These are phyloP conservation scores for Auriculariales sp. DNA, from an alignment of 768 basidiomycete species.

Conservation along the genomic window DNA sequence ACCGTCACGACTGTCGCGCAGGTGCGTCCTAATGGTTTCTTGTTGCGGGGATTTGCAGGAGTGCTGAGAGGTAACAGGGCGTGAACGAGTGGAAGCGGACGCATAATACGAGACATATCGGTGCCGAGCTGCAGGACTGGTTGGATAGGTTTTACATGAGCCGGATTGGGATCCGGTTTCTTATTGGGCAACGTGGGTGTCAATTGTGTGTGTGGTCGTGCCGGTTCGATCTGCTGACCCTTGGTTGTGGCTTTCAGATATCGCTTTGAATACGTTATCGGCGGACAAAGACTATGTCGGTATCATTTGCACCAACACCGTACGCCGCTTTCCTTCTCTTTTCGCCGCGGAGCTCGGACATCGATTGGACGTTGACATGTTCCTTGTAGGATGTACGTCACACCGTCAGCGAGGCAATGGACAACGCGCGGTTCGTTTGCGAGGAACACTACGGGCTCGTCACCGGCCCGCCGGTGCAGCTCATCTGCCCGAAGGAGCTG, in stretches of 20 bases:
- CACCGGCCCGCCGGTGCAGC: conserved; percentile 88
- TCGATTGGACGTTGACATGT: no score
- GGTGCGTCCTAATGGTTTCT: no score
- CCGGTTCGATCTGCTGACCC: conserved; percentile 2
- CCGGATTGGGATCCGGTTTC: conserved; percentile 87
- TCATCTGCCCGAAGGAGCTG: conserved; percentile 81
- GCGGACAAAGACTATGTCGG: conserved; percentile 89
- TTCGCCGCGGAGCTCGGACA: background rate
- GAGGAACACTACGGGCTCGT: conserved; percentile 66
- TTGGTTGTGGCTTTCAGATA: conserved; percentile 35
- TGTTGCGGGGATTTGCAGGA: no score
- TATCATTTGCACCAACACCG: conserved; percentile 89
- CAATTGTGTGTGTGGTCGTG: conserved; percentile 1
- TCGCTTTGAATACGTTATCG: conserved; percentile 85
- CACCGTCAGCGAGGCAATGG: conserved; percentile 95
- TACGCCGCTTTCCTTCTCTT: conserved; percentile 22
- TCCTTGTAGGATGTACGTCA: conserved; percentile 74
- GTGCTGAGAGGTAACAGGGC: no score
- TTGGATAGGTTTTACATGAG: conserved; percentile 95
- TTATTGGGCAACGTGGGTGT: conserved; percentile 84
- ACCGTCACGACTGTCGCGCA: conserved; percentile 87
- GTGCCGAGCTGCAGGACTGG: conserved; percentile 86
- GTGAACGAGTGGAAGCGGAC: conserved; percentile 89
- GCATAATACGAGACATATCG: conserved; percentile 55
- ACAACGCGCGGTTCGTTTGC: conserved; percentile 66